Evolutionary conservation across 208 protist species (phyloP).

Genomic region (Porcisia deanei): DNA sequence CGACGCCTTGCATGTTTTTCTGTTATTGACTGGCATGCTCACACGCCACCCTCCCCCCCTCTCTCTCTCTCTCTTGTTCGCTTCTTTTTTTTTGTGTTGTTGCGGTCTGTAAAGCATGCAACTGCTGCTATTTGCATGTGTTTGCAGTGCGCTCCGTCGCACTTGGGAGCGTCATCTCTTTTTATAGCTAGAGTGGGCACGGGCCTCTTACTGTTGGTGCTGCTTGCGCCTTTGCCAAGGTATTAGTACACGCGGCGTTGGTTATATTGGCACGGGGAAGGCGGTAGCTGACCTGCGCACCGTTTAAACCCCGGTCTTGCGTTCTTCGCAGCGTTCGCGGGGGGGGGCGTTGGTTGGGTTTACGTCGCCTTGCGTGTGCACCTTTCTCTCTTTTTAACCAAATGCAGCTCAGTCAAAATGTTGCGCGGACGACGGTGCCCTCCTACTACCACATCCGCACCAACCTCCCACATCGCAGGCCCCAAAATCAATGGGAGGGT

Average conservation of each 20-base stretch:
- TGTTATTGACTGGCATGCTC: too few relatives aligned
- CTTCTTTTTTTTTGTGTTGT: not conserved
- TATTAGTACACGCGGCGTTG: not conserved
- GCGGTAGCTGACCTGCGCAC: not conserved
- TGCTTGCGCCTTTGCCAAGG: not conserved
- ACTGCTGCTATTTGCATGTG: not conserved
- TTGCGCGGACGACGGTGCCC: constrained; percentile 84
- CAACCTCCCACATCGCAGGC: constrained; percentile 86
- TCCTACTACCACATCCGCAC: constrained; percentile 90
- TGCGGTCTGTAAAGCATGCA: not conserved
- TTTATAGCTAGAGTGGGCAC: not conserved
- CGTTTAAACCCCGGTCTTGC: not conserved
- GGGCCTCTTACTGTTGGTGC: not conserved
- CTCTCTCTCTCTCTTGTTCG: not conserved
- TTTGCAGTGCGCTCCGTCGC: not conserved
- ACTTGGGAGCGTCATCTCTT: not conserved
- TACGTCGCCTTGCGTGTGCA: not conserved
- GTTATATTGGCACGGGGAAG: not conserved
- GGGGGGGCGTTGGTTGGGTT: not conserved
- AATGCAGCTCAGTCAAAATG: constrained; percentile 80
- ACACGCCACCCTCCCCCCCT: not conserved
- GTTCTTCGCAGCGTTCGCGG: not conserved
- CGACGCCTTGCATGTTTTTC: too few relatives aligned
- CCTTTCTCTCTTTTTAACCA: not conserved
- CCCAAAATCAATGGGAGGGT: constrained; percentile 86